Evolutionary conservation across 345 rosid genomes (phyloP).

Genomic region (Aegle marmelos): DNA sequence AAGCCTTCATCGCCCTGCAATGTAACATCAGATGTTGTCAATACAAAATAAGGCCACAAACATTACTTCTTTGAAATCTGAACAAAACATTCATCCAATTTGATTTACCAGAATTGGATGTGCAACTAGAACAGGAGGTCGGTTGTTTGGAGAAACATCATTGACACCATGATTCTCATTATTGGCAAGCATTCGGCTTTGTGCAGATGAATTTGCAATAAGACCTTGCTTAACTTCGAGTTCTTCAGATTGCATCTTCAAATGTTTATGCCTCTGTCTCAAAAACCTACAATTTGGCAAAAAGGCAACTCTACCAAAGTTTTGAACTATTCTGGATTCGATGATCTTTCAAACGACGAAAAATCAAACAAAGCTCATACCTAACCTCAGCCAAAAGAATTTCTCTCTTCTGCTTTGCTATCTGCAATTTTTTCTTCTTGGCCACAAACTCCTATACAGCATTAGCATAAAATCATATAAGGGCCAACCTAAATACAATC

Average conservation of each 20-base stretch:
- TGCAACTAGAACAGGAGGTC: not conserved
- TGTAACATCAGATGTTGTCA: not conserved
- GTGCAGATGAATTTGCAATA: not conserved
- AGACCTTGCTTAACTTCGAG: slow-evolving; percentile 8
- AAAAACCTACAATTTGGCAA: slow-evolving; percentile 21
- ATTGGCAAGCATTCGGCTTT: slow-evolving; percentile 3
- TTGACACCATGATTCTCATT: not conserved
- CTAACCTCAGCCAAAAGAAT: slow-evolving; percentile 41
- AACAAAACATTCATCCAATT: not conserved
- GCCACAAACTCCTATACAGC: slow-evolving; percentile 37
- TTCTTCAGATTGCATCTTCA: slow-evolving; percentile 12
- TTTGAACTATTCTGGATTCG: not conserved
- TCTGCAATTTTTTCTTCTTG: slow-evolving; percentile 36
- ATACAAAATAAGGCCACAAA: not conserved
- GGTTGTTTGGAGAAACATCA: slow-evolving; percentile 9
- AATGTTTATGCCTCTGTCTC: slow-evolving; percentile 18
- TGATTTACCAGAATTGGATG: slow-evolving; percentile 18
- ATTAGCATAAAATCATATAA: slow-evolving; percentile 9
- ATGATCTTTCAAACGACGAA: not conserved
- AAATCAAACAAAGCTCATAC: slow-evolving; percentile 18
- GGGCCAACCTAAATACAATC: not conserved
- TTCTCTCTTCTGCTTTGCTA: slow-evolving; percentile 32
- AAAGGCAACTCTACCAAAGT: not conserved
- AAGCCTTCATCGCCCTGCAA: slow-evolving; percentile 17
- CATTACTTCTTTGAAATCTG: not conserved